These are phyloP conservation scores for Cladophialophora immunda DNA, from an alignment of 2,329 filamentous ascomycete species.

Conservation along the genomic window DNA sequence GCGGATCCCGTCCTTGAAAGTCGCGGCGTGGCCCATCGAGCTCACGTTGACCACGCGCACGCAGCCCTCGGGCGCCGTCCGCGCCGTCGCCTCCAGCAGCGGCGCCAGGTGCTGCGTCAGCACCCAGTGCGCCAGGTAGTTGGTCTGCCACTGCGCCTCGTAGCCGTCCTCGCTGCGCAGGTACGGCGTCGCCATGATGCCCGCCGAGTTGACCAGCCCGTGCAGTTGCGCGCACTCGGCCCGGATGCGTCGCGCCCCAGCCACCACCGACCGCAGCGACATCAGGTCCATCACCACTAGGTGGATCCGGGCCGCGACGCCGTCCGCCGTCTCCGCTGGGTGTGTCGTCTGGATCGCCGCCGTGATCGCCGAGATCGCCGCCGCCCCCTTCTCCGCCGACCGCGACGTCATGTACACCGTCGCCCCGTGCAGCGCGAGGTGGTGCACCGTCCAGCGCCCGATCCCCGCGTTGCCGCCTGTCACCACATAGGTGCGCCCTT, in stretches of 20 bases:
- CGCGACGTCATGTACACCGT: constrained; percentile 51
- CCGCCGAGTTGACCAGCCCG: constrained; percentile 56
- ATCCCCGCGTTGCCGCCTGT: constrained; percentile 62
- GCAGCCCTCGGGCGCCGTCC: constrained; percentile 33
- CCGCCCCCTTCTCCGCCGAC: constrained; percentile 46
- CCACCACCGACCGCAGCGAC: constrained; percentile 40
- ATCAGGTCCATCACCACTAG: constrained; percentile 30
- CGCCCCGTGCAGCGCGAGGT: constrained; percentile 54
- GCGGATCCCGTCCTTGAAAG: constrained; percentile 48
- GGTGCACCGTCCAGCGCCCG: constrained; percentile 53
- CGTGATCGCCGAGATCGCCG: constrained; percentile 48
- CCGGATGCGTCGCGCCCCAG: constrained; percentile 47
- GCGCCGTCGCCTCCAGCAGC: constrained; percentile 44
- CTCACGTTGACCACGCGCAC: constrained; percentile 45
- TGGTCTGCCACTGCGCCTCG: constrained; percentile 51
- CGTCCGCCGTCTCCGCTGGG: constrained; percentile 5
- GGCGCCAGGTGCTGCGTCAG: constrained; percentile 52
- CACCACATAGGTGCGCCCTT: constrained; percentile 56
- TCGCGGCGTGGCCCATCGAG: constrained; percentile 42
- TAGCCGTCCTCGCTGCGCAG: constrained; percentile 44
- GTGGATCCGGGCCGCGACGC: constrained; percentile 28
- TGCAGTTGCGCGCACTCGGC: constrained; percentile 47
- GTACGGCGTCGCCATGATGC: constrained; percentile 49
- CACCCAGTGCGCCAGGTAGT: constrained; percentile 51
- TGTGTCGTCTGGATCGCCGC: constrained; percentile 44